A percentile compares a stretch with the other conserved stretches of the same genome.
These are phyloP conservation scores for Sugiyamaella pinicola DNA, from an alignment of 1,139 yeast genomes.

Conservation along the genomic window DNA sequence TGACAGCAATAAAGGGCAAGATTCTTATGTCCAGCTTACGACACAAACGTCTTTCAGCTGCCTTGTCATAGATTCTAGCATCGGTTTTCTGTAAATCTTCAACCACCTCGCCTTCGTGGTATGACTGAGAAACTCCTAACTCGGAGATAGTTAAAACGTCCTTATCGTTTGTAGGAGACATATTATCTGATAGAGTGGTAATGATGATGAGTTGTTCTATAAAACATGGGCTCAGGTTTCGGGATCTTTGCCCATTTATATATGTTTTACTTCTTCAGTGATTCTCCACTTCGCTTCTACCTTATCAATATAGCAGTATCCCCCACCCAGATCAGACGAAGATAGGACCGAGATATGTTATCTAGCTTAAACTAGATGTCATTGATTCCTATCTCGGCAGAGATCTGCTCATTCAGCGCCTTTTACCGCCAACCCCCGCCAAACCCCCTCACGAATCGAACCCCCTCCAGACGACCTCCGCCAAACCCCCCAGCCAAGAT, in stretches of 20 bases:
- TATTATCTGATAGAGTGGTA: not conserved
- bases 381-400: not conserved
- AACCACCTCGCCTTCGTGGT: slow-evolving; percentile 18
- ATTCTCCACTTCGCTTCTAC: not conserved
- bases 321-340: slow-evolving; percentile 3
- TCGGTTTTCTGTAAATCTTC: slow-evolving; percentile 19
- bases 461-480: slow-evolving; percentile 3
- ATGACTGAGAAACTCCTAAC: slow-evolving; percentile 6
- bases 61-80: slow-evolving; percentile 31
- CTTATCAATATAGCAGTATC: slow-evolving; percentile 2
- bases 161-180: not conserved
- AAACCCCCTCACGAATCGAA: not conserved
- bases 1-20: slow-evolving; percentile 44
- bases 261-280: not conserved
- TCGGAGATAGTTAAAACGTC: slow-evolving; percentile 11
- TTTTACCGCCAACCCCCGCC: not conserved
- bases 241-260: not conserved
- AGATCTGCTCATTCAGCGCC: not conserved
- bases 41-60: slow-evolving; percentile 31
- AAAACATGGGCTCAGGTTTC: not conserved
- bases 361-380: slow-evolving; percentile 9
- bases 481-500: slow-evolving; percentile 1
- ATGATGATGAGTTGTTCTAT: too few relatives aligned
- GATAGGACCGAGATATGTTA: slow-evolving; percentile 7
- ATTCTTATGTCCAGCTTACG: slow-evolving; percentile 47